phyloP scores from a whole-genome alignment of 345 rosid species.

The Chamaenerion angustifolium region DNA sequence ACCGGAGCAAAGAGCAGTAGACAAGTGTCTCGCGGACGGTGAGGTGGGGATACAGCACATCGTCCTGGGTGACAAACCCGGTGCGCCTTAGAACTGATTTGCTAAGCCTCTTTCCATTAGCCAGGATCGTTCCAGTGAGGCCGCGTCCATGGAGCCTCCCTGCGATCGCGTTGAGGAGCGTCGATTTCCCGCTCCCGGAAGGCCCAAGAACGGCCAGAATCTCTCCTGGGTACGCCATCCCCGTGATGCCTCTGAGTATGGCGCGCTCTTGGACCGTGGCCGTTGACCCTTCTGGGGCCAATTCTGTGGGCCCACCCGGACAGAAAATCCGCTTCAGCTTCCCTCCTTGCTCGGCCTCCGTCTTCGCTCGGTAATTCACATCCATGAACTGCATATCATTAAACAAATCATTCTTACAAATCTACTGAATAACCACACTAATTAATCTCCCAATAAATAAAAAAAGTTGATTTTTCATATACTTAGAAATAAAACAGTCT shows the following conservation, averaged over 20 bases:
- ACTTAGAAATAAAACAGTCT: no score
- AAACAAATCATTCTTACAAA: background rate
- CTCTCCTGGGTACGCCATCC: constrained; percentile 75
- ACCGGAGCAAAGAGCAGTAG: constrained; percentile 61
- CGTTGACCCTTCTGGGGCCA: constrained; percentile 7
- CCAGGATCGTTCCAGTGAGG: constrained; percentile 55
- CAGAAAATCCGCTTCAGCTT: constrained; percentile 22
- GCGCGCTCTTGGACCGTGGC: constrained; percentile 30
- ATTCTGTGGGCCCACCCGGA: constrained; percentile 11
- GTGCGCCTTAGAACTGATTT: constrained; percentile 47
- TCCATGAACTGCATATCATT: constrained; percentile 72
- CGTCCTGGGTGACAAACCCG: constrained; percentile 88
- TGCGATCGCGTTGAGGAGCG: constrained; percentile 58
- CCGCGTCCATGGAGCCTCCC: constrained; percentile 52
- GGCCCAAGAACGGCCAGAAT: constrained; percentile 86
- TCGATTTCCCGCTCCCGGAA: constrained; percentile 92
- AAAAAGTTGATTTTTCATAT: no score
- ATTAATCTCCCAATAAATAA: no score
- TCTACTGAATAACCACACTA: no score
- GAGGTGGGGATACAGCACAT: constrained; percentile 68
- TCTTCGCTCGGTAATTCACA: constrained; percentile 45
- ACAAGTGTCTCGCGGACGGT: constrained; percentile 83
- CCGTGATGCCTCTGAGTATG: constrained; percentile 55
- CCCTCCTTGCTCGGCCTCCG: constrained; percentile 14
- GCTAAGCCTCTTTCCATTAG: constrained; percentile 33